Base-by-base conservation (phyloP, 1,284 basidiomycete genomes). In the Ceratobasidium theobromae region DNA sequence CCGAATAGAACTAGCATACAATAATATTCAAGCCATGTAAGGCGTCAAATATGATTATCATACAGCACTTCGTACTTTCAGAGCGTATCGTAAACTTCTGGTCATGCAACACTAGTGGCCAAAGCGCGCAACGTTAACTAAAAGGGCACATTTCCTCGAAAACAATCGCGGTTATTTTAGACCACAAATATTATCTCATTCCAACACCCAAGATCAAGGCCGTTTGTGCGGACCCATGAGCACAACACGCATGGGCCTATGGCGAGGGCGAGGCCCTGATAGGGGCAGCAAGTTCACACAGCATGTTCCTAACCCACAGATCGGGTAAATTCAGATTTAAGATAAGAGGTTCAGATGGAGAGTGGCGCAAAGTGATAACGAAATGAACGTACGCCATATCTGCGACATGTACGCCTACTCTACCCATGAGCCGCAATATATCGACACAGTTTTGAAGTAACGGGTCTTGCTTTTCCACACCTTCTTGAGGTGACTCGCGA, bases 341-440 rank as follows among this genome's bases (percentile, higher is more conserved):
- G 18, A 21, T 6, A 21, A n/a, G 9, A 45, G 18, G 43, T 11
- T 33, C 46, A 62, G 33, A 41, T 16, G 18, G 6, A n/a, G 18
- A 32, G n/a, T 40, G 54, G 18, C 21, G n/a, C 9, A 23, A 18
- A 16, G 28, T 8, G 35, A 4, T 14, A 40, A 30, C n/a, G 35
- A 46, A 52, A 28, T 46, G 16, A 62, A 27, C 58, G 35, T 51
- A 62, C 58, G 58, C 58, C 58, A 62, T 52, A 46, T 62, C 58
- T 35, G 58, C 58, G 23, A 62, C 48, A 52, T 62, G 58, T 28
- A 62, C 58, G 25, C 58, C 58, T 25, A 62, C 58, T 27, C 58
- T 45, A n/a, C 58, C 38, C 58, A 62, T 52, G 23, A 51, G 48
- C n/a, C 51, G 58, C 46, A 62, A 52, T 23, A 62, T 49, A 28